Conservation (phyloP, 345 rosid species). For the Brassica carinata region DNA sequence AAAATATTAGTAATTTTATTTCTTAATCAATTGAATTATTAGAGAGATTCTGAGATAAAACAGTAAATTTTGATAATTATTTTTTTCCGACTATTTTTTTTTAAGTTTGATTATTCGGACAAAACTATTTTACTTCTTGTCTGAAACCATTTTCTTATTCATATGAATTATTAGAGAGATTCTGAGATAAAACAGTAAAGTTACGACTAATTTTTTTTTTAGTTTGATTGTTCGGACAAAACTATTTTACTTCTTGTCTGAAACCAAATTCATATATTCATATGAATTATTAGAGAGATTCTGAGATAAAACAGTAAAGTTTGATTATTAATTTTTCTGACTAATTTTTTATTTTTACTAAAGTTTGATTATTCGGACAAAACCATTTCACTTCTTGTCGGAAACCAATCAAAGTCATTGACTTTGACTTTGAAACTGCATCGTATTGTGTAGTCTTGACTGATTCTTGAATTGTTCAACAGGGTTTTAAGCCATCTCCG, state of each 20-base stretch:
- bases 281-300: too few species aligned
- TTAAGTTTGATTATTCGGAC: background rate
- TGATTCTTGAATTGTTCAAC: slow-evolving; percentile 33
- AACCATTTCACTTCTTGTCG: background rate
- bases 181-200: too few species aligned
- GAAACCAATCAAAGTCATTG: slow-evolving; percentile 7
- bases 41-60: background rate
- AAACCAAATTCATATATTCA: background rate
- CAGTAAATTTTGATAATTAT: background rate
- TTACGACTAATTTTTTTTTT: too few species aligned
- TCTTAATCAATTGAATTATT: background rate
- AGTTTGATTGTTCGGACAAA: background rate
- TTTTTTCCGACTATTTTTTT: too few species aligned
- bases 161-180: too few species aligned
- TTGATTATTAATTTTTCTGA: too few species aligned
- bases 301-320: too few species aligned
- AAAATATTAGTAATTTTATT: background rate
- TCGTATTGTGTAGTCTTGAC: background rate
- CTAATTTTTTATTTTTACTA: too few species aligned
- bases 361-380: background rate
- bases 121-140: too few species aligned
- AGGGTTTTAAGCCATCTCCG: slow-evolving; percentile 80
- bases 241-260: background rate
- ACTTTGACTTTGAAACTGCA: slow-evolving; percentile 14
- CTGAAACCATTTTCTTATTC: background rate